Base-by-base conservation (phyloP, 176 grass and related monocot species). In the Stipa capillata region DNA sequence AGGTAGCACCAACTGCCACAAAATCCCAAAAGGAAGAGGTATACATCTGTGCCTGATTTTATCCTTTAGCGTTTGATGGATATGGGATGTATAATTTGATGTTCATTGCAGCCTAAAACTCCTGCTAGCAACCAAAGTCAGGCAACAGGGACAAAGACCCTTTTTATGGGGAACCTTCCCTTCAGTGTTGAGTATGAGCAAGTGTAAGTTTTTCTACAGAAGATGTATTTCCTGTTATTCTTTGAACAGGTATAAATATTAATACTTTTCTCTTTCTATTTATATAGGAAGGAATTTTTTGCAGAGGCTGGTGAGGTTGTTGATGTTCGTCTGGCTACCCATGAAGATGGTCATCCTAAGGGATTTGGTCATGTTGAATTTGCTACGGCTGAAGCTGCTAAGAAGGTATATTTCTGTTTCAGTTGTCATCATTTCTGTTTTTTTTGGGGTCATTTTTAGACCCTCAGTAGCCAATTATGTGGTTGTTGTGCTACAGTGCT, bases 311-410 rank as follows among this genome's bases (percentile, higher is more conserved):
- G 83, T 33, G 89, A 92, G 80, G 77, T 94, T 78, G 60, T 80
- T 77, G 85, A 92, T 27, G 89, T 82, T 79, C 87, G 95, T 25
- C 49, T 98, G 58, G 80, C 87, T 73, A 35, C 42, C 3, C 1
- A 29, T 56, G 95, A 92, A 0, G 87, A 98, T 92, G 95, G 92
- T 3, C 6, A 2, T 2, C 56, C 74, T 8, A 98, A 59, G 48
- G 90, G 92, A 13, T 94, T 87, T 83, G 84, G 89, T n/a, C 86
- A 98, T 83, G 87, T 98, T 58, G 77, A 92, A 73, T 98, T 98
- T 57, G 75, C 78, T 64, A 60, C 82, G 3, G 53, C 64, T 73
- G 85, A 94, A 78, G 95, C 54, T 64, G 95, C 85, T 55, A 32
- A 85, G 23, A 94, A 98, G 42, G 95, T 92, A 3, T 40, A 32